These are phyloP conservation scores for Beauveria rudraprayagi DNA, from an alignment of 2,329 filamentous ascomycete species.

Conservation along the genomic window DNA sequence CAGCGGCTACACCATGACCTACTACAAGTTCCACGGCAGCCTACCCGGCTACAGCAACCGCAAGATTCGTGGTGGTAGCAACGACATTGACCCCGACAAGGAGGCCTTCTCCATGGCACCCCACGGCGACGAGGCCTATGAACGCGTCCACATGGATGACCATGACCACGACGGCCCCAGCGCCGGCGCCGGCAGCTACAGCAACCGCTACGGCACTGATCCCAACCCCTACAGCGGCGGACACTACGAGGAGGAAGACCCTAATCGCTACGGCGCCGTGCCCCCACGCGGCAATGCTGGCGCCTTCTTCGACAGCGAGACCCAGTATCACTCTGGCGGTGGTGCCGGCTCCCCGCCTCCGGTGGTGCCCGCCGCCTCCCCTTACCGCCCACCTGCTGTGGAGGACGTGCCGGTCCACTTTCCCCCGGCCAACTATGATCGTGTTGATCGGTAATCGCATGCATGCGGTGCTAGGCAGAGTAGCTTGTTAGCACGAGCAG, in stretches of 20 bases:
- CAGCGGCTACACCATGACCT: conserved; percentile 52
- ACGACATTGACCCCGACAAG: conserved; percentile 60
- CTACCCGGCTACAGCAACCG: conserved; percentile 53
- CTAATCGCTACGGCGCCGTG: conserved; percentile 30
- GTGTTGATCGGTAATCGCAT: neutral
- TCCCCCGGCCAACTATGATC: conserved; percentile 6
- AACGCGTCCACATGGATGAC: conserved; percentile 50
- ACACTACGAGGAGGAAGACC: conserved; percentile 30
- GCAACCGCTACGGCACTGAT: conserved; percentile 27
- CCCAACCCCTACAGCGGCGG: conserved; percentile 29
- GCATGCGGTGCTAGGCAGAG: too few relatives aligned
- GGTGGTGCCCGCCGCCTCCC: conserved; percentile 12
- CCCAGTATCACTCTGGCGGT: conserved; percentile 35
- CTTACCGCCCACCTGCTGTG: conserved; percentile 19
- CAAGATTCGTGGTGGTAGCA: conserved; percentile 29
- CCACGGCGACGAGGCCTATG: conserved; percentile 59
- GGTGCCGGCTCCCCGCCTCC: conserved; percentile 3
- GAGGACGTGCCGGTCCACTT: conserved; percentile 10
- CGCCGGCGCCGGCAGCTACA: conserved; percentile 20
- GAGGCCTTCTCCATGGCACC: conserved; percentile 60
- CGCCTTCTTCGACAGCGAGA: conserved; percentile 42
- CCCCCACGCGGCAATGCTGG: conserved; percentile 27
- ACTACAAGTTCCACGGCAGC: conserved; percentile 53
- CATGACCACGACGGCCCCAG: conserved; percentile 34
- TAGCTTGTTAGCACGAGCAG: neutral